These are phyloP conservation scores for Daldinia concentrica DNA, from an alignment of 495 filamentous ascomycete species.

Conservation along the genomic window DNA sequence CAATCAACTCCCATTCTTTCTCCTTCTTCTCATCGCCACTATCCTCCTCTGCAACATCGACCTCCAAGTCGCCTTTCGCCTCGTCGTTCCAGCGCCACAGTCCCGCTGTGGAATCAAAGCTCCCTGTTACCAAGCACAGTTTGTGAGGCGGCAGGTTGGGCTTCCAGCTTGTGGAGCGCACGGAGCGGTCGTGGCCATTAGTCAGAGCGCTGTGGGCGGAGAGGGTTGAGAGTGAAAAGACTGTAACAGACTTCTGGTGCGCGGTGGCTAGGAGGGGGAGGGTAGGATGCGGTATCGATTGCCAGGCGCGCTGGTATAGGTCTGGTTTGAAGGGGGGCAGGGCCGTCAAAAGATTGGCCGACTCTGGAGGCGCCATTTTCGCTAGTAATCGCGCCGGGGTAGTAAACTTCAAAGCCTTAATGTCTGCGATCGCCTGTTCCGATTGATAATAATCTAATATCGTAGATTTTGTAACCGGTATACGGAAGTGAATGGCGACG, in stretches of 20 bases:
- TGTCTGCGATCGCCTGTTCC: not conserved
- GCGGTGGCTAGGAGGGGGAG: constrained; percentile 89
- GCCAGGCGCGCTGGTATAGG: constrained; percentile 86
- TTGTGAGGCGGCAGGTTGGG: constrained; percentile 67
- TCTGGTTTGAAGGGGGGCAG: constrained; percentile 67
- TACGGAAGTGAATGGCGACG: not conserved
- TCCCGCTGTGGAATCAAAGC: constrained; percentile 89
- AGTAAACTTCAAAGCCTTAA: not conserved
- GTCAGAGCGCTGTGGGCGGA: constrained; percentile 78
- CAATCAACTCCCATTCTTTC: constrained; percentile 86
- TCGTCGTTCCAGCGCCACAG: constrained; percentile 80
- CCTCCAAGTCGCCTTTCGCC: constrained; percentile 36
- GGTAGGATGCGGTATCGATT: constrained; percentile 82
- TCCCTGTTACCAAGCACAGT: constrained; percentile 86
- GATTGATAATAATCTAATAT: not conserved
- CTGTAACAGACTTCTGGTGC: constrained; percentile 82
- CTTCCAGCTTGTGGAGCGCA: constrained; percentile 86
- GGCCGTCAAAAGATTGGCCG: constrained; percentile 34
- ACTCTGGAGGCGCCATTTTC: constrained; percentile 2
- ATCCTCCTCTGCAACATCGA: constrained; percentile 40
- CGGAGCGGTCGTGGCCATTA: constrained; percentile 87
- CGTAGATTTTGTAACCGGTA: not conserved
- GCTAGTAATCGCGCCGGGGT: not conserved
- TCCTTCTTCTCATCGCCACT: constrained; percentile 55
- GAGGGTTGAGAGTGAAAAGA: constrained; percentile 87